Conservation (phyloP, 352 stramenopile genomes). For the Thraustochytrium sp. region DNA sequence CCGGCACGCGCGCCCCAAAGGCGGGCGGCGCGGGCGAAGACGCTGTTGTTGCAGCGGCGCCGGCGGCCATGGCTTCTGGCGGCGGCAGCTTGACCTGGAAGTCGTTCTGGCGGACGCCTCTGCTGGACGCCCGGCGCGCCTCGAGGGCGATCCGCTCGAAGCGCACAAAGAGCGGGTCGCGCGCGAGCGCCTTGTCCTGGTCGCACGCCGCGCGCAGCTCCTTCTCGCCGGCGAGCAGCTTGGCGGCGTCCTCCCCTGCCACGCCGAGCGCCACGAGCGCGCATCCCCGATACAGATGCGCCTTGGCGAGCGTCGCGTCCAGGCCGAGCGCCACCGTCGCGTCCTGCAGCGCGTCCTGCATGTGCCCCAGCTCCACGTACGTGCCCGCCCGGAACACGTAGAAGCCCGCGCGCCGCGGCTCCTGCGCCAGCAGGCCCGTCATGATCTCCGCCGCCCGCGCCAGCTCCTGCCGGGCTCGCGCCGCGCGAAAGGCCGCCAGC, state of each 20-base stretch:
- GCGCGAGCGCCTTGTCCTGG: background rate
- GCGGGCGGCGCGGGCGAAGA: background rate
- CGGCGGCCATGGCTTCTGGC: background rate
- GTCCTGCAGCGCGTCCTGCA: constrained; percentile 74
- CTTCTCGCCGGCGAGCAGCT: background rate
- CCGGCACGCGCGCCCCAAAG: background rate
- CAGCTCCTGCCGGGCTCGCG: background rate
- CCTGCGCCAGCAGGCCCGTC: background rate
- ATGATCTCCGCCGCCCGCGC: background rate
- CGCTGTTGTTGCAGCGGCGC: background rate
- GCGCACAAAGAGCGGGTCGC: background rate
- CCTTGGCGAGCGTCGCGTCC: constrained; percentile 53
- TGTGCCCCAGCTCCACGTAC: constrained; percentile 78
- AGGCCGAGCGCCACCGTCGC: constrained; percentile 79
- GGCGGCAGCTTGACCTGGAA: background rate
- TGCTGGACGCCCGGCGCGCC: background rate
- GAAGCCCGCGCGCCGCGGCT: background rate
- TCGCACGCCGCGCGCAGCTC: background rate
- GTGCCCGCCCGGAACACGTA: constrained; percentile 80
- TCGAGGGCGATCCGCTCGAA: background rate
- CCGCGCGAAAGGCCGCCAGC: background rate
- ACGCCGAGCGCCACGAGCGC: background rate
- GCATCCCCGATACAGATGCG: background rate
- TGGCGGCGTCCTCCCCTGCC: background rate
- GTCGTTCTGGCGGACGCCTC: background rate